phyloP scores from a whole-genome alignment of 257 asterid species.

The Pogostemon cablin region DNA sequence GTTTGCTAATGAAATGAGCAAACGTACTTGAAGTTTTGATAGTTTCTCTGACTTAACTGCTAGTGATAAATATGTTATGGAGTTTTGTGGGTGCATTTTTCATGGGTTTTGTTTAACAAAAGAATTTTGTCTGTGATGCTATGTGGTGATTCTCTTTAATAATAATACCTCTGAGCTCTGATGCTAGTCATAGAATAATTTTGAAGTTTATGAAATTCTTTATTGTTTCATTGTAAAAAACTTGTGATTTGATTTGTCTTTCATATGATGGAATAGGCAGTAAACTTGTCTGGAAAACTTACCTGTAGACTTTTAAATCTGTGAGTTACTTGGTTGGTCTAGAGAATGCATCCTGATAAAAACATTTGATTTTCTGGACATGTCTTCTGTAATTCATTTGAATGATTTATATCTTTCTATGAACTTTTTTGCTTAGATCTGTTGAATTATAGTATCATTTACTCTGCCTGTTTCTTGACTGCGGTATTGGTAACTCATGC shows the following conservation, averaged over 20 bases:
- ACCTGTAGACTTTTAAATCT: background rate
- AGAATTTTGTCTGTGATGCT: constrained; percentile 11
- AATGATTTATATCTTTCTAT: background rate
- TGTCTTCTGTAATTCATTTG: background rate
- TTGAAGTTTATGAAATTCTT: constrained; percentile 19
- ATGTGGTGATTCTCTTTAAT: constrained; percentile 14
- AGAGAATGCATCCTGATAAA: background rate
- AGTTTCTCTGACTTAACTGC: constrained; percentile 23
- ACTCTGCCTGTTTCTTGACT: background rate
- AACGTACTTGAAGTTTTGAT: constrained; percentile 3
- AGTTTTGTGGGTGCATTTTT: constrained; percentile 23
- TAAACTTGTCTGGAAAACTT: background rate
- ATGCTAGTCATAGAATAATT: background rate
- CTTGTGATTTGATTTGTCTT: background rate
- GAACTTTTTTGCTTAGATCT: background rate
- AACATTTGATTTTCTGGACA: constrained; percentile 4
- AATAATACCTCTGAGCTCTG: constrained; percentile 23
- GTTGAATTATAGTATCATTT: background rate
- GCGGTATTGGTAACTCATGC: constrained; percentile 1
- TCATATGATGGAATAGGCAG: constrained; percentile 9
- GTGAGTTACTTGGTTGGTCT: constrained; percentile 6
- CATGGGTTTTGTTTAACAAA: constrained; percentile 10
- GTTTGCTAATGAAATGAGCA: constrained; percentile 24
- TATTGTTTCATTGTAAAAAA: constrained; percentile 3
- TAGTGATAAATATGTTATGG: constrained; percentile 25